phyloP scores from a whole-genome alignment of 208 protist genomes.

The Acanthamoeba triangularis region DNA sequence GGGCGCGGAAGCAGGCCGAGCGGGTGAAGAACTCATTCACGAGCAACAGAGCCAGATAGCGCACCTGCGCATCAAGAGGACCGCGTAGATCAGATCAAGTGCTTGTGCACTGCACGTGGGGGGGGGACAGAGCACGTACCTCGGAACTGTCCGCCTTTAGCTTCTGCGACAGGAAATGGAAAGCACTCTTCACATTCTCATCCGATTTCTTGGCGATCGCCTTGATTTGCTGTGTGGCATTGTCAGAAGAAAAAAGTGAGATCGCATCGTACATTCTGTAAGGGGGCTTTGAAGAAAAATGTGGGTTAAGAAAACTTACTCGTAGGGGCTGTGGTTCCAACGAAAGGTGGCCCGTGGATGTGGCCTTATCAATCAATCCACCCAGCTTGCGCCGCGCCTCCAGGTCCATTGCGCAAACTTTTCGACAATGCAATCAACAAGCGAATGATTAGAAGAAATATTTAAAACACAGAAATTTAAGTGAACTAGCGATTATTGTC shows the following conservation, averaged over 20 bases:
- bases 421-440: too few species aligned
- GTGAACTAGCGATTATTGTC: too few species aligned
- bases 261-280: not conserved
- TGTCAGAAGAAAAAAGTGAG: not conserved
- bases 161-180: conserved; percentile 22
- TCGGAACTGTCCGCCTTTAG: conserved; percentile 12
- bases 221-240: conserved; percentile 25
- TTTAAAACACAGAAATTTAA: too few species aligned
- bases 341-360: not conserved
- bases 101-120: not conserved
- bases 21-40: conserved; percentile 31
- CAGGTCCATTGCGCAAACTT: not conserved
- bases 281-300: not conserved
- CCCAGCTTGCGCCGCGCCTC: conserved; percentile 6
- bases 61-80: not conserved
- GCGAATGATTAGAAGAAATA: too few species aligned
- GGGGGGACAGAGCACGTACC: not conserved
- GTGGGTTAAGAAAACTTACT: not conserved
- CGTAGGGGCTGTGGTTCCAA: not conserved
- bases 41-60: conserved; percentile 32
- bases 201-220: conserved; percentile 46
- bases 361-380: conserved; percentile 2
- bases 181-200: conserved; percentile 24
- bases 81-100: not conserved
- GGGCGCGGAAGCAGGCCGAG: conserved; percentile 27